These are phyloP conservation scores for Aspergillus funiculosus DNA, from an alignment of 495 filamentous ascomycete species.

Conservation along the genomic window DNA sequence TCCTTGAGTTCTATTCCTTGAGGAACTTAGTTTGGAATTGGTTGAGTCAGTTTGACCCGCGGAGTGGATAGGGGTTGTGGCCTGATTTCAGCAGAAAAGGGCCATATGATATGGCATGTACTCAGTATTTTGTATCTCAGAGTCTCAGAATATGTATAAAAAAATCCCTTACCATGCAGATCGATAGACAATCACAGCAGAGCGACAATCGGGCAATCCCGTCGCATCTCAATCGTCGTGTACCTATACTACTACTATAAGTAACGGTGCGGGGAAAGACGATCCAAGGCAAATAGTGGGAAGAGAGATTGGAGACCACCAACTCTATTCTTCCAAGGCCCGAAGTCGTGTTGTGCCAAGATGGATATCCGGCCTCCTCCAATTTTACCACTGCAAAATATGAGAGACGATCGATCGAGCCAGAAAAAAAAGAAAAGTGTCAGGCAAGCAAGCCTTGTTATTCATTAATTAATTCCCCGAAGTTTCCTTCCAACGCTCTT, in stretches of 20 bases:
- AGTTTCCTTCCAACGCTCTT: too few species aligned
- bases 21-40: too few species aligned
- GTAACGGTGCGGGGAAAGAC: conserved; percentile 25
- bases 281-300: conserved; percentile 21
- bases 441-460: not conserved
- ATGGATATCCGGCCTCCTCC: conserved; percentile 12
- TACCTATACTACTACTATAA: too few species aligned
- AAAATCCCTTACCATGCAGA: not conserved
- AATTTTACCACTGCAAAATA: conserved; percentile 16
- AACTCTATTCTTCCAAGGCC: conserved; percentile 24
- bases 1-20: too few species aligned
- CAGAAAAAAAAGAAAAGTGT: conserved; percentile 1
- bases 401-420: not conserved
- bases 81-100: not conserved
- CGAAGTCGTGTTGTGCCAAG: conserved; percentile 24
- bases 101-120: conserved; percentile 2
- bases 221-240: conserved; percentile 5
- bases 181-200: conserved; percentile 4
- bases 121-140: too few species aligned
- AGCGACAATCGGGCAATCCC: not conserved
- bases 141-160: not conserved
- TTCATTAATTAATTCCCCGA: not conserved
- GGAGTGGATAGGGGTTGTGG: too few species aligned
- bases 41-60: too few species aligned
- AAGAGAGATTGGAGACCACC: conserved; percentile 15